Conservation (phyloP, 495 filamentous ascomycete species). For the Neurospora africana region DNA sequence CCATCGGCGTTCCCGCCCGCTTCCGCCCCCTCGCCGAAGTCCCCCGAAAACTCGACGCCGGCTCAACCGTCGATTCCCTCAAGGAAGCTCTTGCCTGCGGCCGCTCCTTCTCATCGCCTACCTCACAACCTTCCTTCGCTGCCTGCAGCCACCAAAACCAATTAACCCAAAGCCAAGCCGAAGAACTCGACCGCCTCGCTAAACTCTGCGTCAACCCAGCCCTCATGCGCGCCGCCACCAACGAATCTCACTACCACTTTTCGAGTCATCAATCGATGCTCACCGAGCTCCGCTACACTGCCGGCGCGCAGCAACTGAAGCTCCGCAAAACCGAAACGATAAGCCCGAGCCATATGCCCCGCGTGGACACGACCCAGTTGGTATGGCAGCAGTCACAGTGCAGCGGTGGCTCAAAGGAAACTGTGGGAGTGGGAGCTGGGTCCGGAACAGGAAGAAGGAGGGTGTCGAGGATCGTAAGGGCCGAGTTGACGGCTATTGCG, state of each 20-base stretch:
- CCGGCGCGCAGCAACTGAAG: not conserved
- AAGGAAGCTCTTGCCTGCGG: conserved; percentile 7
- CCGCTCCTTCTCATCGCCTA: not conserved
- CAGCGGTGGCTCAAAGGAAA: not conserved
- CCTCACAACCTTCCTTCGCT: not conserved
- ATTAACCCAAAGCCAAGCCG: not conserved
- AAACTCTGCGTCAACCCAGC: not conserved
- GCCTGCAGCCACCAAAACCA: not conserved
- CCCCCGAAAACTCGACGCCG: not conserved
- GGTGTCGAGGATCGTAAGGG: not conserved
- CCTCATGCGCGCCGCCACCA: not conserved
- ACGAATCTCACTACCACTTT: not conserved
- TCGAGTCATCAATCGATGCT: not conserved
- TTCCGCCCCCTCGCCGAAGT: conserved; percentile 6
- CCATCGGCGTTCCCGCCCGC: conserved; percentile 15
- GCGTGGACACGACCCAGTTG: not conserved
- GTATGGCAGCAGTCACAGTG: not conserved
- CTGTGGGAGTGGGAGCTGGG: not conserved
- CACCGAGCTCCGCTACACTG: not conserved
- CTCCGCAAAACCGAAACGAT: not conserved
- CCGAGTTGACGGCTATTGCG: conserved; percentile 2
- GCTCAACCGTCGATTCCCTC: conserved; percentile 2
- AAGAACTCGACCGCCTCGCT: not conserved
- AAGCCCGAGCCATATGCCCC: not conserved
- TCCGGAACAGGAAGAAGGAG: not conserved